Evolutionary conservation across 352 stramenopile genomes (phyloP).

Genomic region (Halophytophthora polymorphica): DNA sequence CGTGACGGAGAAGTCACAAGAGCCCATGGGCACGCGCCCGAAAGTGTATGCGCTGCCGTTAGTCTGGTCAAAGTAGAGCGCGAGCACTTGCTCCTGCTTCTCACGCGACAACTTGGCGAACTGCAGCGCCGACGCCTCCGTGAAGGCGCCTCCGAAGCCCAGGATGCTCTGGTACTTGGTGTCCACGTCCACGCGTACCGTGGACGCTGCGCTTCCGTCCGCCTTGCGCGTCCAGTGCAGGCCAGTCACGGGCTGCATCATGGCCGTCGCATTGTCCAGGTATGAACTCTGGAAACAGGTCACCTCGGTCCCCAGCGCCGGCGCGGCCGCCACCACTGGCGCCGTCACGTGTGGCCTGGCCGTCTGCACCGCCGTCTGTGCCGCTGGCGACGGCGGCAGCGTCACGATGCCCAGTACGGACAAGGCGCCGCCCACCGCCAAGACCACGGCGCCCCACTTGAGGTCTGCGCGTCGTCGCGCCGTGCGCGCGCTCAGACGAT

Average conservation of each 20-base stretch:
- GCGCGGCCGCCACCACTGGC: slow-evolving; percentile 3
- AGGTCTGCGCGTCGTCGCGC: slow-evolving; percentile 8
- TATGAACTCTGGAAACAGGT: slow-evolving; percentile 73
- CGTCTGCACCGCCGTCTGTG: slow-evolving; percentile 3
- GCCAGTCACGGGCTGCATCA: slow-evolving; percentile 54
- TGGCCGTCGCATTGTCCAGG: slow-evolving; percentile 45
- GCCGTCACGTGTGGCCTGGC: slow-evolving; percentile 1
- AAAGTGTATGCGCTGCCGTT: slow-evolving; percentile 85
- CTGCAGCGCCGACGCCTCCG: slow-evolving; percentile 86
- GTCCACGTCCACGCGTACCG: slow-evolving; percentile 49
- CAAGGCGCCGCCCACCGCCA: neutral
- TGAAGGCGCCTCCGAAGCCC: slow-evolving; percentile 93
- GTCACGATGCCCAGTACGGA: neutral
- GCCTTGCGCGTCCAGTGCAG: slow-evolving; percentile 37
- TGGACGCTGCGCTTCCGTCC: slow-evolving; percentile 16
- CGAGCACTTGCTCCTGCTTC: slow-evolving; percentile 83
- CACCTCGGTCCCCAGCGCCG: slow-evolving; percentile 14
- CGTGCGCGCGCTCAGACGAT: slow-evolving; percentile 9
- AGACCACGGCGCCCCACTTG: slow-evolving; percentile 3
- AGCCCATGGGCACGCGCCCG: slow-evolving; percentile 89
- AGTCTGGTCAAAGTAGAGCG: slow-evolving; percentile 84
- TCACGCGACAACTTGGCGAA: slow-evolving; percentile 74
- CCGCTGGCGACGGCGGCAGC: neutral
- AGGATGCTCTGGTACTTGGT: slow-evolving; percentile 75
- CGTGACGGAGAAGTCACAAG: slow-evolving; percentile 81